Base-by-base conservation (phyloP, 352 stramenopile genomes). In the Globisporangium perplexum region DNA sequence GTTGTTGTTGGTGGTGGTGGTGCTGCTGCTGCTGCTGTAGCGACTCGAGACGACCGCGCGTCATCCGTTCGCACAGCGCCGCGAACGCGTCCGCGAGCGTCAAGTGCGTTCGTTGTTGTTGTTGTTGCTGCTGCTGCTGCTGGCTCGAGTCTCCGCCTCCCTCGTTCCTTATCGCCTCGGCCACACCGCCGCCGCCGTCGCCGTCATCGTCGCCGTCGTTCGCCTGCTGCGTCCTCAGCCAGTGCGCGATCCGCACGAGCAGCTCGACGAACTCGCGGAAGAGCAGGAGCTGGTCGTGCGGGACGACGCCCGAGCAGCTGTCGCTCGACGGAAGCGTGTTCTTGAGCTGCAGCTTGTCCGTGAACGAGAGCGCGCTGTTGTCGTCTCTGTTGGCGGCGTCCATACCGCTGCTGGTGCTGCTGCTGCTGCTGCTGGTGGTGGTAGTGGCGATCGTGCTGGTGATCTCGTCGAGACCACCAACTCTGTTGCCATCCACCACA, bases 261-360 rank as follows among this genome's bases (percentile, higher is more conserved):
- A 88, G 51, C 54, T 88, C 77, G 7, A 81, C 72, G 49, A 88
- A 88, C 59, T 88, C 77, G 11, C 77, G 71, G 35, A 65, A 86
- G 0, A 86, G 59, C 7, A 88, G 22, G 14, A 82, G 46, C 50
- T 77, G 62, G 30, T 74, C 60, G 52, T 60, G 64, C 17, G 63
- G 65, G 10, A 78, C 59, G 36, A 78, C 38, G 26, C 26, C 42
- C 7, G 31, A 28, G 33, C 39, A 52, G 49, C 24, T 77, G 52
- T 38, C 10, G 65, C 48, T 48, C 54, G 59, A 20, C 18, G 36
- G 8, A 30, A 46, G 10, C 36, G 59, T 43, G 53, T 73, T 69
- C 46, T 68, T 55, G 10, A 49, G 47, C 6, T 47, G 57, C 7
- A 74, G 49, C 7, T 68, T 41, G 7, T 60, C 46, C 5, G 55